These are phyloP conservation scores for Raddia guianensis DNA, from an alignment of 176 grass and related monocot genomes.

Conservation along the genomic window DNA sequence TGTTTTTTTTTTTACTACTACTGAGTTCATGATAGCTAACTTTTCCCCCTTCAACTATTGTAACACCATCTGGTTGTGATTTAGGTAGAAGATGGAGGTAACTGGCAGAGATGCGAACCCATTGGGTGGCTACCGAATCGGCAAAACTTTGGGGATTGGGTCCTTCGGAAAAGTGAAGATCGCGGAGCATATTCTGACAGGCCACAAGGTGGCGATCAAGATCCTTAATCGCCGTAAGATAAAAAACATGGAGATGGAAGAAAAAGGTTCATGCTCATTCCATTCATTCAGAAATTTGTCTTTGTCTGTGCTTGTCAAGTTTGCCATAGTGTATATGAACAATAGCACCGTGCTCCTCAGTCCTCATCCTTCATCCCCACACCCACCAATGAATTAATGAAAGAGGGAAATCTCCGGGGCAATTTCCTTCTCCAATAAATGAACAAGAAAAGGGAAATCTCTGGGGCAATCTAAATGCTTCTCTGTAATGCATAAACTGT, in stretches of 20 bases:
- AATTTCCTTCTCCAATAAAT: no score
- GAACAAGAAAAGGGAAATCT: neutral
- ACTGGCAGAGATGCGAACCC: conserved; percentile 52
- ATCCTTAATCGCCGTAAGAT: conserved; percentile 85
- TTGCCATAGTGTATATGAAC: neutral
- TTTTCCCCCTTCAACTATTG: neutral
- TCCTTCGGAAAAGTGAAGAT: conserved; percentile 91
- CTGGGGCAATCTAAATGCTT: neutral
- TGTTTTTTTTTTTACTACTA: neutral
- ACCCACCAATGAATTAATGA: no score
- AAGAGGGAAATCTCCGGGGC: no score
- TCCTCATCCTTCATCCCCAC: no score
- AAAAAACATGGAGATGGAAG: conserved; percentile 85
- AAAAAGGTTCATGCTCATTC: conserved; percentile 64
- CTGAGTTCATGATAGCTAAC: neutral
- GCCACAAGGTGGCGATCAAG: conserved; percentile 86
- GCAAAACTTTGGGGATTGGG: conserved; percentile 87
- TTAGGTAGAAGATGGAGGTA: conserved; percentile 63
- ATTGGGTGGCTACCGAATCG: conserved; percentile 65
- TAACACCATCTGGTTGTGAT: neutral
- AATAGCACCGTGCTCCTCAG: neutral
- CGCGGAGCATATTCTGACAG: conserved; percentile 75
- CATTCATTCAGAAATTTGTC: neutral
- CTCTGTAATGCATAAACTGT: neutral
- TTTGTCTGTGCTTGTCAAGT: neutral